These are phyloP conservation scores for Suhomyces xylopsoci DNA, from an alignment of 805 yeast genomes.

Conservation along the genomic window DNA sequence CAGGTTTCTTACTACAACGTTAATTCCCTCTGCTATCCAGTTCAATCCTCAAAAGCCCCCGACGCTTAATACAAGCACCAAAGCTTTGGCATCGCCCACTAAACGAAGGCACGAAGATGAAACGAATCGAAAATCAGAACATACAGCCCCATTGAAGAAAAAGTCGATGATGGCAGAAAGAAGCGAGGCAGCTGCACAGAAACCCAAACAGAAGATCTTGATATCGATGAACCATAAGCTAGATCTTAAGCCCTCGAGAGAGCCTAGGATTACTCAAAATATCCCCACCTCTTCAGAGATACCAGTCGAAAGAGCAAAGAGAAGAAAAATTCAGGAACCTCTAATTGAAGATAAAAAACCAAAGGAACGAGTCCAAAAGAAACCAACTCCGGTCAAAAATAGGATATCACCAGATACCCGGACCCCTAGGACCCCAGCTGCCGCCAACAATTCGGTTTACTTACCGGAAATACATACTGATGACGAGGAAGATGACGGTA, in stretches of 20 bases:
- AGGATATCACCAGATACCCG: background rate
- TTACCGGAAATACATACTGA: slow-evolving; percentile 43
- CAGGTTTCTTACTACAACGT: slow-evolving; percentile 34
- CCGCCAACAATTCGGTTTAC: slow-evolving; percentile 14
- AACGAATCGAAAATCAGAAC: background rate
- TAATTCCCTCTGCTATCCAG: slow-evolving; percentile 29
- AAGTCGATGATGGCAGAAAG: slow-evolving; percentile 28
- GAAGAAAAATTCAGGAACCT: background rate
- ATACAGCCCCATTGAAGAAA: slow-evolving; percentile 16
- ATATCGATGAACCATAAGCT: slow-evolving; percentile 23
- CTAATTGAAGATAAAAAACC: background rate
- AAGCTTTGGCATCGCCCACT: slow-evolving; percentile 12
- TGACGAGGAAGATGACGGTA: slow-evolving; percentile 29
- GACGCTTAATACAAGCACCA: slow-evolving; percentile 6
- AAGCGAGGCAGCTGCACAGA: slow-evolving; percentile 24
- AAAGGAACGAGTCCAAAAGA: background rate
- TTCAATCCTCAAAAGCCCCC: slow-evolving; percentile 16
- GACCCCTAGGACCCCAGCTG: slow-evolving; percentile 12
- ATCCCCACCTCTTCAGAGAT: background rate
- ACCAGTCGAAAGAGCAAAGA: background rate
- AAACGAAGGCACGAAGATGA: slow-evolving; percentile 13
- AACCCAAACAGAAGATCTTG: slow-evolving; percentile 26
- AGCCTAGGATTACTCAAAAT: background rate
- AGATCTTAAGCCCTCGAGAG: slow-evolving; percentile 3
- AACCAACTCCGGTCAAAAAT: background rate